A percentile compares a stretch with the other conserved stretches of the same genome.
Evolutionary conservation across 2,329 filamentous ascomycete genomes (phyloP).

Genomic region (Podosphaera aphanis): DNA sequence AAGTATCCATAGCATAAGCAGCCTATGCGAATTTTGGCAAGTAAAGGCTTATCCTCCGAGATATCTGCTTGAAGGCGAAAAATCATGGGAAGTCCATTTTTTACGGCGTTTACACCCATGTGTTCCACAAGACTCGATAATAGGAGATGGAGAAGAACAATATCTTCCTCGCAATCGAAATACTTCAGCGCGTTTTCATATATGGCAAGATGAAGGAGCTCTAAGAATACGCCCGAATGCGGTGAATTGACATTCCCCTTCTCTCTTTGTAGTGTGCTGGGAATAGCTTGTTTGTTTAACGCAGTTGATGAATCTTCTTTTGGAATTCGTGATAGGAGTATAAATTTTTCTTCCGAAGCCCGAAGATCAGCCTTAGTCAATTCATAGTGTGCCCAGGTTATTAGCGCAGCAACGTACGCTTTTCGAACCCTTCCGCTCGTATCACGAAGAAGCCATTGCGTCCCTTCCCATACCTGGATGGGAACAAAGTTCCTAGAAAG

Average conservation of each 20-base stretch:
- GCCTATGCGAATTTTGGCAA: constrained; percentile 55
- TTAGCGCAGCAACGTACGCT: constrained; percentile 63
- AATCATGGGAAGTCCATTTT: constrained; percentile 68
- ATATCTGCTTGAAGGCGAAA: constrained; percentile 74
- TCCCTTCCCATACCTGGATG: constrained; percentile 82
- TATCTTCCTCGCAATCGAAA: constrained; percentile 47
- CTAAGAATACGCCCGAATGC: constrained; percentile 36
- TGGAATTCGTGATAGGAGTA: constrained; percentile 17
- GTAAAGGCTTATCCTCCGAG: constrained; percentile 35
- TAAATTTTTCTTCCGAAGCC: constrained; percentile 31
- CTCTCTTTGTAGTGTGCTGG: constrained; percentile 32
- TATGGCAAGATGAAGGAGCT: constrained; percentile 63
- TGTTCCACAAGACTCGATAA: constrained; percentile 50
- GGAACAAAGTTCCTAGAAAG: constrained; percentile 54
- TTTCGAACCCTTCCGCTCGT: constrained; percentile 53
- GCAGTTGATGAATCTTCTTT: constrained; percentile 13
- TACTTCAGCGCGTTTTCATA: constrained; percentile 68
- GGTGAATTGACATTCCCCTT: constrained; percentile 8
- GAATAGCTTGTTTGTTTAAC: constrained; percentile 33
- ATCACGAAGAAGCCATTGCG: constrained; percentile 75
- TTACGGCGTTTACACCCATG: constrained; percentile 60
- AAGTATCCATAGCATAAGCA: constrained; percentile 79
- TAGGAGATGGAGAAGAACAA: constrained; percentile 55
- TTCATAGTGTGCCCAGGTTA: constrained; percentile 70
- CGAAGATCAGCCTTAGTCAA: constrained; percentile 42